Evolutionary conservation across 169 alveolate genomes (phyloP), one percentile per base, ranked within the genome.

Genomic region (Miamiensis avidus): DNA sequence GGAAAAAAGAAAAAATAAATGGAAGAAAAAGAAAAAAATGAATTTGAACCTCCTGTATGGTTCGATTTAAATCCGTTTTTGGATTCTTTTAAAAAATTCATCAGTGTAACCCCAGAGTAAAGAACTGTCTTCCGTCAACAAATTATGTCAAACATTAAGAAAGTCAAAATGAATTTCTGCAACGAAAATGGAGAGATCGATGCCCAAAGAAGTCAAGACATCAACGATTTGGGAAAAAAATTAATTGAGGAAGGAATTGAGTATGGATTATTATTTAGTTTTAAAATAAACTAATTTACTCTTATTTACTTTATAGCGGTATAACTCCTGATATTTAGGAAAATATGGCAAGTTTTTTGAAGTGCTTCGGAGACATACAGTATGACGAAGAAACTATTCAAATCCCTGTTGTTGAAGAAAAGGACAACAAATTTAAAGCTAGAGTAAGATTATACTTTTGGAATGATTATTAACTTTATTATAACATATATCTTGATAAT

Each of bases 301-400:
- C 49, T 32, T 78, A 31, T 11, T 11, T 32, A 1, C 25, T 32
- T 76, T 26, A 31, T 29, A 79, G 34, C 29, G 87, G 84, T 0
- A 87, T 94, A 20, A 92, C 91, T 64, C 93, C 87, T 26, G 85
- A 87, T 29, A 83, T 85, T 32, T 74, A 89, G 26, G 96, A 93
- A 31, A 89, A 91, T 76, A 77, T 94, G 0, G 97, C 97, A 4
- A 93, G 95, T 0, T 92, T 94, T 28, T 77, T 96, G n/a, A 83
- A 92, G 75, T 94, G 98, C 89, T 96, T 94, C 87, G 98, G 98
- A 49, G 93, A 93, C 29, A 89, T 96, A 11, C 84, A 89, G 11
- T 92, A 89, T 72, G 93, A 90, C 34, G 65, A 89, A 28, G 92
- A 93, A 85, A 88, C 81, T 77, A 89, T 91, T 16, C 81, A 88